phyloP scores from a whole-genome alignment of 2,329 filamentous ascomycete species.

The Elsinoe fawcettii region DNA sequence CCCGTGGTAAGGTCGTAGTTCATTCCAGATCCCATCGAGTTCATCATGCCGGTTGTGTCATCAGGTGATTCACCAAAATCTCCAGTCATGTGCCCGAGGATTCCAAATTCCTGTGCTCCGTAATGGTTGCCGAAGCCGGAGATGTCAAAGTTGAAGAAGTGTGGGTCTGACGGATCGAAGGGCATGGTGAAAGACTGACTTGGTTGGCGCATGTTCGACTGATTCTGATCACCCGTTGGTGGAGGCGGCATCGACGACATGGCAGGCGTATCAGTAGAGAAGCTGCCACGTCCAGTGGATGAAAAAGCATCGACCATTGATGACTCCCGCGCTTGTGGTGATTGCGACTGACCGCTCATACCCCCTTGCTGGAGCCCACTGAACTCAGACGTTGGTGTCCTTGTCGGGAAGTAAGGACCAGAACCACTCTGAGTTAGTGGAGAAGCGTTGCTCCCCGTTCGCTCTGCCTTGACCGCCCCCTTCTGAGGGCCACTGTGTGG shows the following conservation, averaged over 20 bases:
- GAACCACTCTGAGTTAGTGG: constrained; percentile 22
- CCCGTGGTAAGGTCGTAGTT: constrained; percentile 9
- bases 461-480: constrained; percentile 21
- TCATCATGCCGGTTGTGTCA: constrained; percentile 24
- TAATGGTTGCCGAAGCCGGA: constrained; percentile 96
- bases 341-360: constrained; percentile 29
- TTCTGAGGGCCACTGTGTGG: constrained; percentile 31
- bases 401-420: constrained; percentile 13
- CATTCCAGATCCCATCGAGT: constrained; percentile 26
- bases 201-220: constrained; percentile 26
- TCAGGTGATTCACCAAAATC: constrained; percentile 39
- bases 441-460: constrained; percentile 1
- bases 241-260: constrained; percentile 37
- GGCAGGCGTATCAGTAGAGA: constrained; percentile 34
- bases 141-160: constrained; percentile 91
- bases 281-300: constrained; percentile 25
- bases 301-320: constrained; percentile 47
- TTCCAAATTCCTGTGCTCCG: constrained; percentile 88
- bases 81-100: constrained; percentile 93
- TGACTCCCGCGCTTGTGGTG: constrained; percentile 38
- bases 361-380: constrained; percentile 16
- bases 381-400: constrained; percentile 14
- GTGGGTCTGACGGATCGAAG: constrained; percentile 87
- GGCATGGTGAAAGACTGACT: constrained; percentile 43
- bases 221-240: constrained; percentile 21